A percentile compares a stretch with the other conserved stretches of the same genome.
phyloP scores from a whole-genome alignment of 306 rosid genomes.

The Elaeagnus macrophylla region DNA sequence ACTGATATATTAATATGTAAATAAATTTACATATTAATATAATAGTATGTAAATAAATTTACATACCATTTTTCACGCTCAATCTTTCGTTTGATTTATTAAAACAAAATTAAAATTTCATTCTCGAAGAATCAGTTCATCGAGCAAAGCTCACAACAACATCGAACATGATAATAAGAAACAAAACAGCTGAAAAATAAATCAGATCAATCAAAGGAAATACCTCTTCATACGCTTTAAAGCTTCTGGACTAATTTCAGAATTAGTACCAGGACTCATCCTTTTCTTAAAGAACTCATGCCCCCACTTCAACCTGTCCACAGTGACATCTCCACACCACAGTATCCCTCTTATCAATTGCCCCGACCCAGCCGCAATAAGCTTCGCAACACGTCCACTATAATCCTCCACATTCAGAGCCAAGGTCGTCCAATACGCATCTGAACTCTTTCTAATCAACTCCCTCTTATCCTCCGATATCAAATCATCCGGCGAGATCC shows the following conservation, averaged over 20 bases:
- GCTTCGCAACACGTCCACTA: constrained; percentile 38
- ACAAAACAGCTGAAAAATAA: background rate
- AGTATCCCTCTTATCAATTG: constrained; percentile 66
- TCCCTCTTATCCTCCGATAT: constrained; percentile 30
- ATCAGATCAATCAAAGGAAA: background rate
- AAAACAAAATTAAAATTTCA: too few relatives aligned
- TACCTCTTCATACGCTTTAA: constrained; percentile 45
- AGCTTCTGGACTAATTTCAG: constrained; percentile 45
- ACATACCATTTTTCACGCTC: too few relatives aligned
- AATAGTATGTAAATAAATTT: too few relatives aligned
- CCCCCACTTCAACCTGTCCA: constrained; percentile 79
- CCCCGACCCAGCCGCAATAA: constrained; percentile 81
- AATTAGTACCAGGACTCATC: constrained; percentile 31
- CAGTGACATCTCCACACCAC: constrained; percentile 87
- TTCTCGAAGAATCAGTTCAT: too few relatives aligned
- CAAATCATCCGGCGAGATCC: constrained; percentile 46
- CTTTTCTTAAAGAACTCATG: constrained; percentile 56
- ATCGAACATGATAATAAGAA: background rate
- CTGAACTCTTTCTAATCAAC: constrained; percentile 39
- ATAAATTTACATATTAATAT: too few relatives aligned
- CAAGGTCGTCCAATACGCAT: constrained; percentile 82
- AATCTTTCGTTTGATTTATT: too few relatives aligned
- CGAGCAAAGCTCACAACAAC: too few relatives aligned
- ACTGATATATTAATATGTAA: too few relatives aligned
- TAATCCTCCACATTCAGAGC: constrained; percentile 94